Evolutionary conservation across 768 basidiomycete species (phyloP), one percentile per base, ranked within the genome.

Genomic region (Termitomyces sp.): DNA sequence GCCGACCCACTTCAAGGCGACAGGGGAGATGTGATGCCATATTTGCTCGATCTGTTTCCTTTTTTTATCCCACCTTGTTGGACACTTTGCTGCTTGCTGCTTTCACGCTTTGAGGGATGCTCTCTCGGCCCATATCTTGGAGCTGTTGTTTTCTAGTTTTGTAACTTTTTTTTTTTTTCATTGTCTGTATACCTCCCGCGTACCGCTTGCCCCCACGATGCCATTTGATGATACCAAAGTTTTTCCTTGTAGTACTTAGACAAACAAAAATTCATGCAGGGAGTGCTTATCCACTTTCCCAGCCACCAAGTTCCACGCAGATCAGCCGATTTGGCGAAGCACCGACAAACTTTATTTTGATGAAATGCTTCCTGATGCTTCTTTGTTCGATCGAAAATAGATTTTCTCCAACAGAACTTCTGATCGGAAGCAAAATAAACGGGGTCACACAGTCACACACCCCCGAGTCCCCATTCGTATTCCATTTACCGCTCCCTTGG

Each of bases 1-100:
- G 58, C 80, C 84, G 55, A 78, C 80, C 65, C 79, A 83, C 65
- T 87, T 86, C 75, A 87, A 87, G 67, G 71, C 78, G 60, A 67
- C 78, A 46, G 78, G 78, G 63, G 84, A 81, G 66, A 78, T 80
- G 67, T 85, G 61, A 73, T 62, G 56, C 57, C 44, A 4, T 9
- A 42, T n/a, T 42, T 36, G 69, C 69, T 49, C 42, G 59, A 42
- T 63, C 49, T 60, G 55, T 30, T 57, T 55, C 27, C 47, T 60
- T 34, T 58, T 65, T 60, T 41, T 24, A 51, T 59, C 58, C 37
- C 58, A 61, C 48, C 27, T 53, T 57, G 54, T 61, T 62, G 65
- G 63, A 66, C 63, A 55, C 48, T 27, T n/a, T 27, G 27, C 27
- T 27, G 27, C 27, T 64, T 41, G 54, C 53, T 61, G 57, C 50